A percentile compares a stretch with the other conserved stretches of the same genome.
phyloP scores from a whole-genome alignment of 2,329 filamentous ascomycete genomes.

The Aciculosporium take region DNA sequence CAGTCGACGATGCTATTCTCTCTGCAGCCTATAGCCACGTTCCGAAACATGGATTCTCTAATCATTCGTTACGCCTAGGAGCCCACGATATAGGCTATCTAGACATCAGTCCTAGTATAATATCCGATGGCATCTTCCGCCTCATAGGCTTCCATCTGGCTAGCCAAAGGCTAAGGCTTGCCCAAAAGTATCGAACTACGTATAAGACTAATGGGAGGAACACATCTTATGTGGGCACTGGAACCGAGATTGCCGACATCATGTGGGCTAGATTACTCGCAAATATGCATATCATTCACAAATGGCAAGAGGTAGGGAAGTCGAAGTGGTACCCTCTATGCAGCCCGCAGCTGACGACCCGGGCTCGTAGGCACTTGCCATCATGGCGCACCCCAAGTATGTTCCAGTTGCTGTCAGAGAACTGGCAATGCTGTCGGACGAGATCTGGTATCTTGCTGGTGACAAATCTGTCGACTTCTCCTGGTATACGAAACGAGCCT shows the following conservation, averaged over 20 bases:
- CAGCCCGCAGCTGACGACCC: not conserved
- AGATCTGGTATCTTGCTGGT: slow-evolving; percentile 79
- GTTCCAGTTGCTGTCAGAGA: slow-evolving; percentile 64
- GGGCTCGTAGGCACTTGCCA: slow-evolving; percentile 54
- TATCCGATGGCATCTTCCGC: slow-evolving; percentile 67
- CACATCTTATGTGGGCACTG: slow-evolving; percentile 26
- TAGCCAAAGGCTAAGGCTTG: slow-evolving; percentile 48
- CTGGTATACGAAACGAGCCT: slow-evolving; percentile 63
- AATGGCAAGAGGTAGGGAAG: slow-evolving; percentile 67
- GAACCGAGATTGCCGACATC: slow-evolving; percentile 53
- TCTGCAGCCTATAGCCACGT: slow-evolving; percentile 67
- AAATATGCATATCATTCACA: slow-evolving; percentile 57
- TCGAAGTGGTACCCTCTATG: not conserved
- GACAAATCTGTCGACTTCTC: slow-evolving; percentile 68
- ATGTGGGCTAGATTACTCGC: slow-evolving; percentile 63
- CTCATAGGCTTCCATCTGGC: slow-evolving; percentile 68
- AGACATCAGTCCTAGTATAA: slow-evolving; percentile 70
- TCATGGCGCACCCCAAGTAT: slow-evolving; percentile 77
- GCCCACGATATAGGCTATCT: slow-evolving; percentile 75
- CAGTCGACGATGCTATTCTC: slow-evolving; percentile 62
- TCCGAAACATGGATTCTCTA: slow-evolving; percentile 69
- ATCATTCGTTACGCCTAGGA: slow-evolving; percentile 57
- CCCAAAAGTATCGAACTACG: slow-evolving; percentile 22
- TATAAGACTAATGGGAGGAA: slow-evolving; percentile 19
- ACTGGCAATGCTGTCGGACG: slow-evolving; percentile 70